These are phyloP conservation scores for Alternaria angustiovoidea DNA, from an alignment of 2,329 filamentous ascomycete genomes.

Conservation along the genomic window DNA sequence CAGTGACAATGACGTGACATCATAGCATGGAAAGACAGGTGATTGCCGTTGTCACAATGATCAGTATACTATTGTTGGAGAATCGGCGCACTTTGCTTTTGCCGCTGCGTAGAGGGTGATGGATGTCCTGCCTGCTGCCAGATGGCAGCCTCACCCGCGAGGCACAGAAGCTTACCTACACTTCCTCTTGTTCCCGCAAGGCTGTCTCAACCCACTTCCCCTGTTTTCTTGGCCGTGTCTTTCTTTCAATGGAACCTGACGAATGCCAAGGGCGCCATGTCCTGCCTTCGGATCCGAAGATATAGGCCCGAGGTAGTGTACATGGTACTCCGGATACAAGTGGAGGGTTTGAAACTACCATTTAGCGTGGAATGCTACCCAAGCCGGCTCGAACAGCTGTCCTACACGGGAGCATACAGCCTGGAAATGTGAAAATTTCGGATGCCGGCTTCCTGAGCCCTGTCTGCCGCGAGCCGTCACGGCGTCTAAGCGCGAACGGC, in stretches of 20 bases:
- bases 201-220: background rate
- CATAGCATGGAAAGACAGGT: background rate
- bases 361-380: background rate
- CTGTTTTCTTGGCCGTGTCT: background rate
- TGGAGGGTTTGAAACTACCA: background rate
- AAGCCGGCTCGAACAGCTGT: background rate
- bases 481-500: conserved; percentile 6
- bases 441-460: conserved; percentile 3
- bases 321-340: background rate
- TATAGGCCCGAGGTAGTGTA: background rate
- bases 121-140: conserved; percentile 4
- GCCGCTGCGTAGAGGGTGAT: background rate
- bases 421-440: conserved; percentile 6
- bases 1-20: background rate
- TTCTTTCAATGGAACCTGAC: background rate
- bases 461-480: conserved; percentile 2
- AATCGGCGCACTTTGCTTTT: background rate
- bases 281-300: background rate
- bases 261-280: background rate
- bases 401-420: conserved; percentile 10
- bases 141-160: conserved; percentile 13
- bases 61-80: background rate
- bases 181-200: background rate
- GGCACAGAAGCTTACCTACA: conserved; percentile 14
- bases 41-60: background rate